These are phyloP conservation scores for Populus ilicifolia DNA, from an alignment of 345 rosid genomes.

Conservation along the genomic window DNA sequence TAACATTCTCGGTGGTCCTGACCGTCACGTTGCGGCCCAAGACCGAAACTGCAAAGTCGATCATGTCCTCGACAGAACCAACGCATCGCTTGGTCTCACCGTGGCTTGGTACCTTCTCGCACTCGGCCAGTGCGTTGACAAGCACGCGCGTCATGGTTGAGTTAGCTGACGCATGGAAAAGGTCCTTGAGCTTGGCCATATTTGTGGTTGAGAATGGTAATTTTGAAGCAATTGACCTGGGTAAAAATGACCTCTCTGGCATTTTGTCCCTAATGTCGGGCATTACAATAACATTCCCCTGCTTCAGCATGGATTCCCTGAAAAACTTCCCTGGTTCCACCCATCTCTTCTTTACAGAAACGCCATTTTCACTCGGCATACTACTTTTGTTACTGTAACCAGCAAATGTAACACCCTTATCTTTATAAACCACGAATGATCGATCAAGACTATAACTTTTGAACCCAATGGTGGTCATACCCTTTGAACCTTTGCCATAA, in stretches of 20 bases:
- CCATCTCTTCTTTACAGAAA: constrained; percentile 15
- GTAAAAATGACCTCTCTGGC: constrained; percentile 28
- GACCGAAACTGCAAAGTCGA: constrained; percentile 23
- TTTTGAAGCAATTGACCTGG: constrained; percentile 18
- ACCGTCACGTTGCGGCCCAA: constrained; percentile 19
- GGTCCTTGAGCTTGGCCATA: neutral
- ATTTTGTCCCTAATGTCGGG: constrained; percentile 29
- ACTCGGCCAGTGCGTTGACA: constrained; percentile 18
- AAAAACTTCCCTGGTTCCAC: constrained; percentile 35
- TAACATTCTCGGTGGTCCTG: constrained; percentile 20
- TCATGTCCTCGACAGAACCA: constrained; percentile 28
- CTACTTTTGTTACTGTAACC: constrained; percentile 12
- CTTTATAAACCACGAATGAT: constrained; percentile 22
- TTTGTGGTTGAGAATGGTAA: constrained; percentile 21
- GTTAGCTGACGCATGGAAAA: constrained; percentile 19
- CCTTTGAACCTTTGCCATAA: constrained; percentile 26
- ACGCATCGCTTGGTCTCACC: constrained; percentile 33
- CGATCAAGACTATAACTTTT: constrained; percentile 19
- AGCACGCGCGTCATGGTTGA: constrained; percentile 22
- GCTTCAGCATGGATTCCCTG: constrained; percentile 27
- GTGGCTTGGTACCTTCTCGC: constrained; percentile 24
- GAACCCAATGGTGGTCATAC: constrained; percentile 17
- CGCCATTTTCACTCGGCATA: neutral
- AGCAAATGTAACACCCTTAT: constrained; percentile 21
- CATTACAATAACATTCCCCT: constrained; percentile 28